These are phyloP conservation scores for Eleusine indica DNA, from an alignment of 176 grass and related monocot genomes.

Conservation along the genomic window DNA sequence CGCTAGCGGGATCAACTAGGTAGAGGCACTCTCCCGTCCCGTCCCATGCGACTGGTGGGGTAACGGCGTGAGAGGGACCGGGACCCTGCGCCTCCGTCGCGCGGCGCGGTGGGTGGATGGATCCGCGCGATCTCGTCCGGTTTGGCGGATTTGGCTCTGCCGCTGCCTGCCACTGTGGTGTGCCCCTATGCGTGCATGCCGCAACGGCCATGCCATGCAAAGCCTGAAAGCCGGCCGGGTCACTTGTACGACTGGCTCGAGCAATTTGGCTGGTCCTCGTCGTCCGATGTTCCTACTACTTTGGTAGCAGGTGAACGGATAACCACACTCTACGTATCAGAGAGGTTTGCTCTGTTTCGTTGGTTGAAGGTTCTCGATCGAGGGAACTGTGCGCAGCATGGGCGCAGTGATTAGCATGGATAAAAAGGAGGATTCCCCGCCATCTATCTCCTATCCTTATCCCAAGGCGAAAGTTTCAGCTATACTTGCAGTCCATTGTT, in stretches of 20 bases:
- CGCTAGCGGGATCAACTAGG: neutral
- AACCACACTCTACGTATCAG: neutral
- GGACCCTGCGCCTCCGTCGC: neutral
- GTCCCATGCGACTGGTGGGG: neutral
- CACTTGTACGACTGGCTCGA: neutral
- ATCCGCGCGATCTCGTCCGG: too few species aligned
- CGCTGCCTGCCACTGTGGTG: too few species aligned
- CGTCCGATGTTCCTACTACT: too few species aligned
- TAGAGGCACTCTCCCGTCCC: neutral
- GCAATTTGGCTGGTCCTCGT: neutral
- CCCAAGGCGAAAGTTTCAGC: neutral
- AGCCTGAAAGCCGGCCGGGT: neutral
- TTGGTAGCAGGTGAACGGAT: neutral
- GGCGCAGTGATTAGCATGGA: neutral
- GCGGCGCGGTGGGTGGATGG: neutral
- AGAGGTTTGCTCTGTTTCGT: neutral
- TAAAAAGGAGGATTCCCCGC: constrained; percentile 3
- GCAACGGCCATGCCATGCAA: neutral
- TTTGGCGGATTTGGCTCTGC: too few species aligned
- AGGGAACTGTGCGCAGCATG: neutral
- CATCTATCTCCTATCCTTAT: neutral
- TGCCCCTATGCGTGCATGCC: too few species aligned
- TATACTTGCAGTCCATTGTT: neutral
- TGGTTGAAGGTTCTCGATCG: constrained; percentile 1
- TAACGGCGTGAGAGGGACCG: neutral